Evolutionary conservation across 768 basidiomycete genomes (phyloP).

Genomic region (Wakefieldia striispora): DNA sequence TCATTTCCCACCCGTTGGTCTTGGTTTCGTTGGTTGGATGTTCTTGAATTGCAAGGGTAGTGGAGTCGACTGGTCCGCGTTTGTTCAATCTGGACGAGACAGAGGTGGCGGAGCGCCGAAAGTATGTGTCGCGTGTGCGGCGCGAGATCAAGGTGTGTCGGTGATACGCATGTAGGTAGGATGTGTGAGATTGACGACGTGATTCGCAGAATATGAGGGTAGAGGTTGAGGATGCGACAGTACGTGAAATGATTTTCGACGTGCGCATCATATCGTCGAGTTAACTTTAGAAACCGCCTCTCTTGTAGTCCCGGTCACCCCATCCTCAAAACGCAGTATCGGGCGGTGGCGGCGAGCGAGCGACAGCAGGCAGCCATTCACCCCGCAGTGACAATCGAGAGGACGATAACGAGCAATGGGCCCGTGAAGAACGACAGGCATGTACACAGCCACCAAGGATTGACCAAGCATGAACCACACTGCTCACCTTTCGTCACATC

Average conservation of each 20-base stretch:
- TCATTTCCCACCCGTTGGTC: no score
- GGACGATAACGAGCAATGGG: constrained; percentile 75
- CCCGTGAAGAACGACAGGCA: constrained; percentile 82
- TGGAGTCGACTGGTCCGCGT: constrained; percentile 81
- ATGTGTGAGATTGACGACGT: constrained; percentile 31
- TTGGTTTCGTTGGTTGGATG: no score
- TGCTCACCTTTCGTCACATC: neutral
- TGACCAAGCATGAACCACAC: neutral
- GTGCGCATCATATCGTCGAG: no score
- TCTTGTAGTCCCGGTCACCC: constrained; percentile 15
- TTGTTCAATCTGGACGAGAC: constrained; percentile 77
- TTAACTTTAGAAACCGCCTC: neutral
- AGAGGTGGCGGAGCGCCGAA: constrained; percentile 74
- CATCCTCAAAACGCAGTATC: neutral
- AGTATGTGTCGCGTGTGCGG: constrained; percentile 73
- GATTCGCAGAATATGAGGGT: constrained; percentile 69
- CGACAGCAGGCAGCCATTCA: constrained; percentile 14
- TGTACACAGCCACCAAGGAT: constrained; percentile 5
- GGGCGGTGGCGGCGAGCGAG: neutral
- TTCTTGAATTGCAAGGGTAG: constrained; percentile 52
- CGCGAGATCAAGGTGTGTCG: constrained; percentile 71
- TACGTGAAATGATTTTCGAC: constrained; percentile 6
- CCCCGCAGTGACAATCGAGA: constrained; percentile 38
- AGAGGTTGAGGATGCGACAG: constrained; percentile 43
- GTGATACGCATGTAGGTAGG: constrained; percentile 1